phyloP scores from a whole-genome alignment of 2,329 filamentous ascomycete genomes.

The Pseudogymnoascus sp. region DNA sequence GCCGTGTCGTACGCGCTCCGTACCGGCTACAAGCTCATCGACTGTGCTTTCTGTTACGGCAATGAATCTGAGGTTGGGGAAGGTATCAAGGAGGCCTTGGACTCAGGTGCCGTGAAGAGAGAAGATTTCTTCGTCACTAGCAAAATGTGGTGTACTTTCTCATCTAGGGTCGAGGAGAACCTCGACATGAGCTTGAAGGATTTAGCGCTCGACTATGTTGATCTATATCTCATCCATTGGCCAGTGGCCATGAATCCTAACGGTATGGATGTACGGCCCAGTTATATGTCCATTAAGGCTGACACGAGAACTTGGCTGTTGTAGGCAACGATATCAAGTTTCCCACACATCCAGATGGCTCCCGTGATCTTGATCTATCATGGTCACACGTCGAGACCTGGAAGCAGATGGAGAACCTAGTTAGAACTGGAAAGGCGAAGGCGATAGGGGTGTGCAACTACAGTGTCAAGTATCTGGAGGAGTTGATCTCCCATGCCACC shows the following conservation, averaged over 20 bases:
- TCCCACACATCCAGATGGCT: no score
- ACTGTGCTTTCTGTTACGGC: slow-evolving; percentile 68
- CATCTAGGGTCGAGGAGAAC: slow-evolving; percentile 55
- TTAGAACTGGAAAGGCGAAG: slow-evolving; percentile 49
- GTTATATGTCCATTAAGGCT: no score
- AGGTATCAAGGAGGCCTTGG: slow-evolving; percentile 65
- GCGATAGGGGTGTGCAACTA: slow-evolving; percentile 55
- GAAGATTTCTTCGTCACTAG: slow-evolving; percentile 77
- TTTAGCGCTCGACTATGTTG: slow-evolving; percentile 71
- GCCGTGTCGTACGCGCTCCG: slow-evolving; percentile 53
- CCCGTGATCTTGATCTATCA: no score
- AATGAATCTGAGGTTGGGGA: slow-evolving; percentile 78
- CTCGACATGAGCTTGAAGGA: slow-evolving; percentile 64
- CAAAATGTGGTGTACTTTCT: slow-evolving; percentile 76
- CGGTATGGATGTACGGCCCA: no score
- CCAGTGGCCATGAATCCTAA: no score
- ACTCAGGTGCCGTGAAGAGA: slow-evolving; percentile 54
- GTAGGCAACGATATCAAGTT: no score
- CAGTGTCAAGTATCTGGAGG: slow-evolving; percentile 44
- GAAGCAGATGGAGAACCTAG: slow-evolving; percentile 65
- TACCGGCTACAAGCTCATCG: slow-evolving; percentile 58
- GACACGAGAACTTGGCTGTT: no score
- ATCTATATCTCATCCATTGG: slow-evolving; percentile 79
- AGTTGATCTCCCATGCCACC: slow-evolving; percentile 40
- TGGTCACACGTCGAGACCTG: no score